Evolutionary conservation across 179 eudicot genomes (phyloP).

Genomic region (Corrigiola litoralis): DNA sequence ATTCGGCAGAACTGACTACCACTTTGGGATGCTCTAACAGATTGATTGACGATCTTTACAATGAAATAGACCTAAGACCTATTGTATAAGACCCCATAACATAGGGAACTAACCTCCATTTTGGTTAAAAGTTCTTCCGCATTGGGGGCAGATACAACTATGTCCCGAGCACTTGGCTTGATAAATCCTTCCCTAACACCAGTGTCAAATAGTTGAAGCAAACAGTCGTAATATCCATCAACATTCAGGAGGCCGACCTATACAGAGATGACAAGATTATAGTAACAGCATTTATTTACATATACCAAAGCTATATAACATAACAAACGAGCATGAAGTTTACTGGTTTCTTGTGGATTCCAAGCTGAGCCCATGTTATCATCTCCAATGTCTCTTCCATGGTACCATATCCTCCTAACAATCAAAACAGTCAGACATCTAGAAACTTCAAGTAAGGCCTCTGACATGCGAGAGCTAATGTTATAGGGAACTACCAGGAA

Average conservation of each 20-base stretch:
- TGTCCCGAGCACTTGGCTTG: constrained; percentile 65
- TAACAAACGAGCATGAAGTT: constrained; percentile 7
- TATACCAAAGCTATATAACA: neutral
- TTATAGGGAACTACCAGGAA: constrained; percentile 56
- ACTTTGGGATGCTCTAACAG: neutral
- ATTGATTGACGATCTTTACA: neutral
- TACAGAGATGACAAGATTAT: neutral
- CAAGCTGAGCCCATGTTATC: constrained; percentile 91
- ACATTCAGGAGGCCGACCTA: constrained; percentile 89
- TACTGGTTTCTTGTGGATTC: constrained; percentile 76
- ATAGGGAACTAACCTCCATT: constrained; percentile 63
- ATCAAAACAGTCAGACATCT: neutral
- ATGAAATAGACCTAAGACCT: neutral
- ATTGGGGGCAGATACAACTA: constrained; percentile 78
- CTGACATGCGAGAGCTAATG: neutral
- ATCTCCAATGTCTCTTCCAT: constrained; percentile 91
- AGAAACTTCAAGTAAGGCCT: constrained; percentile 6
- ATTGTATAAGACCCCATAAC: neutral
- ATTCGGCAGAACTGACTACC: neutral
- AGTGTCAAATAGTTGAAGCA: constrained; percentile 68
- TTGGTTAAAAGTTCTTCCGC: constrained; percentile 70
- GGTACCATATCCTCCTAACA: constrained; percentile 92
- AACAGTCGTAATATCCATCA: constrained; percentile 68
- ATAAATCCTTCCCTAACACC: constrained; percentile 96
- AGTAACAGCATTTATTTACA: neutral